Base-by-base conservation (phyloP, 306 rosid genomes). In the Urtica urens region DNA sequence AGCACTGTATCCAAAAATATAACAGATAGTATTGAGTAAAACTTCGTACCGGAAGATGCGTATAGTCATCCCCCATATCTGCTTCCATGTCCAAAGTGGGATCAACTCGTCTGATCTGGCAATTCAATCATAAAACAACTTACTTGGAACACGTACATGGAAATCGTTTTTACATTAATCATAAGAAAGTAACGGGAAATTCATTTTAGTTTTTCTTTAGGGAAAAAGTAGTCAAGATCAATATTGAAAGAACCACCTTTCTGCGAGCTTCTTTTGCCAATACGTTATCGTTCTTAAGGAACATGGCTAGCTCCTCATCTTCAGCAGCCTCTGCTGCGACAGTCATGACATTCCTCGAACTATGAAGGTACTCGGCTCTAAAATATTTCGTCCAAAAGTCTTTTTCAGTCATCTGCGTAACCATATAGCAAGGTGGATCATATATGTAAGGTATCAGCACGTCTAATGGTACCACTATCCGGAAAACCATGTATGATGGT, bases 311-410 rank as follows among this genome's bases (percentile, higher is more conserved):
- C 59, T 90, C 95, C 72, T 85, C 99, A 34, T 90, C 99, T 76
- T 90, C 99, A 52, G 95, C 99, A 71, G 95, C 99, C 75, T 90
- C 95, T 23, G 99, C 99, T 37, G 92, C 95, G 24, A 93, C 95
- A 31, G 95, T 83, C 55, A 73, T 61, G 48, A 72, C 63, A 75
- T 81, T 90, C 75, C 63, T 90, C 46, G 86, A 79, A 51, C 85
- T 81, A 46, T 84, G 94, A 49, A 90, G 84, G 66, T 77, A 90
- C 62, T 90, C 99, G 13, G 99, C 99, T 71, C 82, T 74, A 51
- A 79, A 90, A 73, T 90, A 90, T 72, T 90, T 90, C 29, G 77
- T 81, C 95, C 94, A 90, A 59, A 90, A 90, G 68, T 90, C 94
- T 55, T 77, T 82, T 73, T 81, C 95, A 5, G 74, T 77, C 92